Percentiles rank a stretch among this genome's conserved stretches.
These are phyloP conservation scores for Nakazawaea ernobii DNA, from an alignment of 805 yeast genomes.

Conservation along the genomic window DNA sequence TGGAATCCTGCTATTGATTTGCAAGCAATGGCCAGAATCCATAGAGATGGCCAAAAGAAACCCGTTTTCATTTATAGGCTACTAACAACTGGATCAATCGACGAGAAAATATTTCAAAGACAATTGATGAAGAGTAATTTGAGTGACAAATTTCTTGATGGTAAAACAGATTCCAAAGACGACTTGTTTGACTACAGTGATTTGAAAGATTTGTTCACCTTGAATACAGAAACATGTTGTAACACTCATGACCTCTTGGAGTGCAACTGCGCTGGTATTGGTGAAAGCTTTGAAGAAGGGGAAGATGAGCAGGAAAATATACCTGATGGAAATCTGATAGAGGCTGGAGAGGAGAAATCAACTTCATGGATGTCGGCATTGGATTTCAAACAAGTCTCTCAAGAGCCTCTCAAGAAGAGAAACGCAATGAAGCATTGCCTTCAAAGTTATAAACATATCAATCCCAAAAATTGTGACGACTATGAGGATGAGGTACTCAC, in stretches of 20 bases:
- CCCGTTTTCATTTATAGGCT: constrained; percentile 80
- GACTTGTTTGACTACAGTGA: constrained; percentile 67
- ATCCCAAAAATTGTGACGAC: constrained; percentile 31
- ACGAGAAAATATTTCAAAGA: constrained; percentile 90
- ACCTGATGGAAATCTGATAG: constrained; percentile 14
- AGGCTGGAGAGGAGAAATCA: constrained; percentile 15
- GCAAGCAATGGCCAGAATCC: constrained; percentile 94
- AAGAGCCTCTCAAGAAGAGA: constrained; percentile 28
- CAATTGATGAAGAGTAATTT: constrained; percentile 80
- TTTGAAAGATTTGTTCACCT: constrained; percentile 67
- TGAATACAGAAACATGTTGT: constrained; percentile 42
- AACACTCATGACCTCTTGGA: constrained; percentile 76
- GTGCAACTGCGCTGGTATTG: constrained; percentile 57
- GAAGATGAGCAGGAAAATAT: constrained; percentile 17
- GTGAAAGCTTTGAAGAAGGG: constrained; percentile 25
- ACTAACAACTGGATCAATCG: constrained; percentile 84
- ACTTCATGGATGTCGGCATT: constrained; percentile 53
- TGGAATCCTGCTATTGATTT: constrained; percentile 95
- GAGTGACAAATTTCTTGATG: constrained; percentile 62
- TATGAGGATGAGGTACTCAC: constrained; percentile 29
- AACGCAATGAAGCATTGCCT: constrained; percentile 53
- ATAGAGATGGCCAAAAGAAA: constrained; percentile 83
- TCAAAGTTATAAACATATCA: constrained; percentile 55
- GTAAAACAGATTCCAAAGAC: constrained; percentile 38
- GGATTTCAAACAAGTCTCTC: constrained; percentile 30